Conservation (phyloP, 2,329 filamentous ascomycete genomes). For the Verticillium dahliae region DNA sequence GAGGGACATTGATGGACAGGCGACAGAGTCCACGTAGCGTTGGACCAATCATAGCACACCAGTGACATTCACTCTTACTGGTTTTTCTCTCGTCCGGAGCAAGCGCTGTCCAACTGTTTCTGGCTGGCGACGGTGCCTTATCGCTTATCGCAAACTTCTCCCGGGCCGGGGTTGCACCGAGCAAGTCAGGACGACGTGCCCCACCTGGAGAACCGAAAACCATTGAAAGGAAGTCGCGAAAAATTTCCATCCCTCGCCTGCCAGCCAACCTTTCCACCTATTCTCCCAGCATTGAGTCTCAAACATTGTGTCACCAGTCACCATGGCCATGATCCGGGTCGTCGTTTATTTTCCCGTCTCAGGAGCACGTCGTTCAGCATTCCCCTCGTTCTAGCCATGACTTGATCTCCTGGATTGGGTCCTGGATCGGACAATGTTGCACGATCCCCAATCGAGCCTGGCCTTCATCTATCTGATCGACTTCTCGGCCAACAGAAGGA, state of each 20-base stretch:
- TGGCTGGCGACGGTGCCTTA: neutral
- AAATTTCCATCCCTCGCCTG: neutral
- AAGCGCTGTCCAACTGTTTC: neutral
- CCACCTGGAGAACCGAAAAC: constrained; percentile 2
- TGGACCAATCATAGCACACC: neutral
- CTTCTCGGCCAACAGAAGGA: neutral
- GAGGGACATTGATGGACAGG: neutral
- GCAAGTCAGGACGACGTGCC: neutral
- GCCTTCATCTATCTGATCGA: neutral
- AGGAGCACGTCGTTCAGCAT: neutral
- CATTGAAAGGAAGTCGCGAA: neutral
- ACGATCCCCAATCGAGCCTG: neutral
- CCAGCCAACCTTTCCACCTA: neutral
- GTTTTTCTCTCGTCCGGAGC: neutral
- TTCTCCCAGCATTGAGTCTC: neutral
- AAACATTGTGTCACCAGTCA: neutral
- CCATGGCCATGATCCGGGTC: neutral
- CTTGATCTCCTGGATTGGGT: neutral
- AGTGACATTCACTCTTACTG: neutral
- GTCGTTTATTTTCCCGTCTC: neutral
- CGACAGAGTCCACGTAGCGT: neutral
- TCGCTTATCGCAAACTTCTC: neutral
- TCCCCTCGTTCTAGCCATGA: neutral
- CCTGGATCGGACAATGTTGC: neutral
- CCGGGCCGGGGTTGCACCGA: neutral